phyloP scores from a whole-genome alignment of 139 green algal species.

The Limnomonas spitsbergensis region DNA sequence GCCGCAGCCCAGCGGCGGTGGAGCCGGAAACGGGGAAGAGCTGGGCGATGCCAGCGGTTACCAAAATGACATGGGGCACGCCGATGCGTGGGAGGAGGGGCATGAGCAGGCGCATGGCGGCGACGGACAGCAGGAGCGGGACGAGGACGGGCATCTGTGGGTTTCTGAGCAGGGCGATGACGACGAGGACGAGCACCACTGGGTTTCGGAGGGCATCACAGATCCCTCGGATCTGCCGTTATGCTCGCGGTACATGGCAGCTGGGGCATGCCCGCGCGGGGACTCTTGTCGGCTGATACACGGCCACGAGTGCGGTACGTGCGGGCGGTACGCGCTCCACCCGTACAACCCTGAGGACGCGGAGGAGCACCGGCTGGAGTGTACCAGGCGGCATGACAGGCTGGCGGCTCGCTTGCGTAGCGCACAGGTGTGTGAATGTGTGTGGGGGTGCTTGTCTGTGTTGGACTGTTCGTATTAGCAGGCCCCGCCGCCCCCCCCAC shows the following conservation, averaged over 20 bases:
- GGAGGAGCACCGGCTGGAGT: constrained; percentile 49
- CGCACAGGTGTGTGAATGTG: background rate
- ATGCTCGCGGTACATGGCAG: background rate
- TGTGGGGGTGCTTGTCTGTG: background rate
- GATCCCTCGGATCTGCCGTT: background rate
- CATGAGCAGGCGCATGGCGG: too few species aligned
- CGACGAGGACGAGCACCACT: background rate
- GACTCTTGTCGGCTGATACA: background rate
- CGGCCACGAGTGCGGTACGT: constrained; percentile 16
- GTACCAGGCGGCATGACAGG: constrained; percentile 45
- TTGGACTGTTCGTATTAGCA: background rate
- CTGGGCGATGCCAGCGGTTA: background rate
- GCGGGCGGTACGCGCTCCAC: constrained; percentile 52
- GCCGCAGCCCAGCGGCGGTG: background rate
- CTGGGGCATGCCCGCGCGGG: background rate
- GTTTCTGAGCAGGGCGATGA: background rate
- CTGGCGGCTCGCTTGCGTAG: constrained; percentile 40
- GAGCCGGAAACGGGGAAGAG: background rate
- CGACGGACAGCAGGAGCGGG: background rate
- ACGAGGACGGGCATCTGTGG: background rate
- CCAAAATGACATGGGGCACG: background rate
- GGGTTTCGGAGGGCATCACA: background rate
- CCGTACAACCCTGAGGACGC: constrained; percentile 43
- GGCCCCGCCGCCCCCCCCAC: too few species aligned
- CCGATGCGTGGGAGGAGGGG: too few species aligned